phyloP scores from a whole-genome alignment of 495 filamentous ascomycete species.

The Aspergillus sclerotioniger region DNA sequence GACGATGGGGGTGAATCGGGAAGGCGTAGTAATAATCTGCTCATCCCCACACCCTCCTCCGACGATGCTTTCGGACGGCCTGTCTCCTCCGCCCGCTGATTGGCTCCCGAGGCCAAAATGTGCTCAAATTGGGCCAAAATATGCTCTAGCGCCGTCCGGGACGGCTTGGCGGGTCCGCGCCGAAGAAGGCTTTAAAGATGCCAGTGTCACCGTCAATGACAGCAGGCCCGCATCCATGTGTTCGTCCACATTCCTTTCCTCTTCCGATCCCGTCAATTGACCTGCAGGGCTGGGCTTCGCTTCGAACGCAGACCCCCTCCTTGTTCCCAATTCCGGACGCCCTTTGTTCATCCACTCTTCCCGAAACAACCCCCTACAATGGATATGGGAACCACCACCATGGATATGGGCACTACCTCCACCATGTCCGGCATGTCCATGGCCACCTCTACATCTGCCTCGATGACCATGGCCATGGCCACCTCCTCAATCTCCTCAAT shows the following conservation, averaged over 20 bases:
- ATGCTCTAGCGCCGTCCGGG: slow-evolving; percentile 6
- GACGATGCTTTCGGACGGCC: slow-evolving; percentile 7
- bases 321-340: background rate
- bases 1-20: no score
- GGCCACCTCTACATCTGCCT: slow-evolving; percentile 14
- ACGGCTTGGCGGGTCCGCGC: background rate
- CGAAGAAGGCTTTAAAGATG: background rate
- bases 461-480: background rate
- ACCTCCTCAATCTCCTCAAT: background rate
- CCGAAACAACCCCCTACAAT: background rate
- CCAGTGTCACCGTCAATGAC: slow-evolving; percentile 2
- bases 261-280: background rate
- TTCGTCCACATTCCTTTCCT: background rate
- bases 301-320: background rate
- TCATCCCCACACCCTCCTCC: slow-evolving; percentile 10
- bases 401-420: background rate
- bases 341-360: background rate
- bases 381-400: background rate
- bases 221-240: background rate
- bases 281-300: background rate
- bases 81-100: slow-evolving; percentile 1
- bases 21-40: slow-evolving; percentile 15
- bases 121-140: slow-evolving; percentile 15
- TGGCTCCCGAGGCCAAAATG: slow-evolving; percentile 6
- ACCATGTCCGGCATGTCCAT: slow-evolving; percentile 11